Base-by-base conservation (phyloP, 2,329 filamentous ascomycete species). In the Sporothrix luriei region DNA sequence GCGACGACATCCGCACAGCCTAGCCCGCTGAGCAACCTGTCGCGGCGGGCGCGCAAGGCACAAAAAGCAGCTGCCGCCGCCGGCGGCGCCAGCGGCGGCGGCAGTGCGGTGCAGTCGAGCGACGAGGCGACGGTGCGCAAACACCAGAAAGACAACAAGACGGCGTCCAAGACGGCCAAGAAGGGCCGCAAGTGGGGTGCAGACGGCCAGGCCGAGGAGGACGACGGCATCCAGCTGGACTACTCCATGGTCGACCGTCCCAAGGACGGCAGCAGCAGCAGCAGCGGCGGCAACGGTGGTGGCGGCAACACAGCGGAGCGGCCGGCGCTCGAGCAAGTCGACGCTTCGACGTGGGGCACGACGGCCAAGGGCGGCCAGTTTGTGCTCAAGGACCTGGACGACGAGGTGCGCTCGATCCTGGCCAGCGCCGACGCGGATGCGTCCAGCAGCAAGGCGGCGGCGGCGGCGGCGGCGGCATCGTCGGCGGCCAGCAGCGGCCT, bases 311-410 rank as follows among this genome's bases (percentile, higher is more conserved):
- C 26, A 11, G 9, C 55, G 24, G 49, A 51, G 84, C 86, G 64
- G 83, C 84, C 19, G 84, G 87, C 26, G 11, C 80, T 96, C 2
- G 91, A 96, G 75, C 86, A 88, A 54, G 88, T 97, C 43, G 89
- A 93, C 72, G 86, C 91, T 66, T 88, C 90, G 14, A 89, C 91
- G 1, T 97, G 93, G 93, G 95, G 95, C 48, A 90, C 88, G 76
- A 97, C 91, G 67, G 94, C 94, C 80, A 96, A 91, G 69, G 94
- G 95, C 81, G 95, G 95, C 66, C 92, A 97, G 77, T 99, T 98
- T 76, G 90, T 98, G 64, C 83, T 99, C 73, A 97, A 92, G 76
- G 95, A 99, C 76, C 82, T 99, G 7, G 94, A 94, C 72, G 93
- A 97, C 74, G 93, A 99, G 80, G 93, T 99, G 19, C 90, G 97